Base-by-base conservation (phyloP, 2,329 filamentous ascomycete genomes). In the Alternaria sp. region DNA sequence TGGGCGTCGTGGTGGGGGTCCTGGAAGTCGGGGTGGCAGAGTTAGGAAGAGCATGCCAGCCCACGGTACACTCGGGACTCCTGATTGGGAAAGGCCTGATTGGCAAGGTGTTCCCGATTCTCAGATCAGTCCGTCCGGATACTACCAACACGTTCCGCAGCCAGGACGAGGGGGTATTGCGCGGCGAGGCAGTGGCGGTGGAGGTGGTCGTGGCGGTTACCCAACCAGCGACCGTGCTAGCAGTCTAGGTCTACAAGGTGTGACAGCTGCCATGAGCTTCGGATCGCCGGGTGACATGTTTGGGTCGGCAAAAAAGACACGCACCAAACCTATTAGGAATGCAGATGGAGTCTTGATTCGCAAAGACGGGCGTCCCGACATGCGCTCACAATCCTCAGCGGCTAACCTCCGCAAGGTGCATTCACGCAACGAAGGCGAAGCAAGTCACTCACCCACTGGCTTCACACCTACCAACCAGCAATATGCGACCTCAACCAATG, bases 401-500 rank as follows among this genome's bases (percentile, higher is more conserved):
- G 83, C 83, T 51, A 85, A 85, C 62, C 71, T 85, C 14, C 79
- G 84, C 43, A 85, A 85, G 66, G 84, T 85, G 4, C 83, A 85
- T 67, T 83, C 83, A 23, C 80, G 82, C 61, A 85, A 84, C 58
- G 83, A 85, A 44, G 67, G 66, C 14, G 75, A 78, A 25, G 63
- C 70, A 44, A 71, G 70, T 26, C 68, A 66, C 12, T 65, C 65
- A 12, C 73, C 73, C 5, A 68, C 70, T 10, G 60, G 63, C 8
- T 71, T 65, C 49, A 78, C 77, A 1, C 76, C 78, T 7, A 69
- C 65, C 12, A 72, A 66, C 43, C 55, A 69, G 3, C 71, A 68
- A 6, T 58, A 68, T 28, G 58, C 67, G 4, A 44, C 53, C 5
- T 72, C 64, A 8, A 58, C 54, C 12, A 51, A 58, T 45, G 67